Evolutionary conservation across 192 early-diverging fungal genomes (phyloP).

Genomic region (Martensiomyces pterosporus): DNA sequence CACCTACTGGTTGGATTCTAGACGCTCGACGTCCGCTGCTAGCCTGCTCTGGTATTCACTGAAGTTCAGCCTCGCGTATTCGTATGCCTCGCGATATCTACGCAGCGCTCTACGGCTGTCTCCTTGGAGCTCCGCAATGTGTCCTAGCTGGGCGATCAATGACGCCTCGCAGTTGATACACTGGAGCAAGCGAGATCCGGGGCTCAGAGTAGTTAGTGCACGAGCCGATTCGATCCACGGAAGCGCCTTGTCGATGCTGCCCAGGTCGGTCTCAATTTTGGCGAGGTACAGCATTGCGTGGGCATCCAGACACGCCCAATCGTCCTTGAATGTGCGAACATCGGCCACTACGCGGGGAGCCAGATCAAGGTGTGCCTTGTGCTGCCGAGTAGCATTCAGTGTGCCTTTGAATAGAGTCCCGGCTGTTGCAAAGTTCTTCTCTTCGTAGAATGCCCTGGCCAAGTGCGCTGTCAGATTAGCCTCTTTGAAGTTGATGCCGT

Average conservation of each 20-base stretch:
- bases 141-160: slow-evolving; percentile 27
- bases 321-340: slow-evolving; percentile 22
- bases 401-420: slow-evolving; percentile 27
- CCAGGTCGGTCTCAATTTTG: slow-evolving; percentile 19
- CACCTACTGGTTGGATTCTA: slow-evolving; percentile 2
- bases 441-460: slow-evolving; percentile 22
- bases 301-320: slow-evolving; percentile 42
- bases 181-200: slow-evolving; percentile 5
- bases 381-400: slow-evolving; percentile 21
- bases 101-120: slow-evolving; percentile 21
- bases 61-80: slow-evolving; percentile 26
- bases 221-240: slow-evolving; percentile 33
- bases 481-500: slow-evolving; percentile 35
- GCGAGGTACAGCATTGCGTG: slow-evolving; percentile 32
- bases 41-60: slow-evolving; percentile 9
- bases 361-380: slow-evolving; percentile 26
- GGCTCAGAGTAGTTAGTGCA: slow-evolving; percentile 5
- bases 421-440: slow-evolving; percentile 11
- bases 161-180: slow-evolving; percentile 36
- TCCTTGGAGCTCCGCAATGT: slow-evolving; percentile 31
- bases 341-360: slow-evolving; percentile 26
- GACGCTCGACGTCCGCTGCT: slow-evolving; percentile 14
- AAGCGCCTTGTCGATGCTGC: slow-evolving; percentile 14
- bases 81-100: slow-evolving; percentile 40
- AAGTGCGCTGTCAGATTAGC: slow-evolving; percentile 18